phyloP scores from a whole-genome alignment of 202 grass and related monocot genomes.

The Bolboschoenoplectus hybrid region DNA sequence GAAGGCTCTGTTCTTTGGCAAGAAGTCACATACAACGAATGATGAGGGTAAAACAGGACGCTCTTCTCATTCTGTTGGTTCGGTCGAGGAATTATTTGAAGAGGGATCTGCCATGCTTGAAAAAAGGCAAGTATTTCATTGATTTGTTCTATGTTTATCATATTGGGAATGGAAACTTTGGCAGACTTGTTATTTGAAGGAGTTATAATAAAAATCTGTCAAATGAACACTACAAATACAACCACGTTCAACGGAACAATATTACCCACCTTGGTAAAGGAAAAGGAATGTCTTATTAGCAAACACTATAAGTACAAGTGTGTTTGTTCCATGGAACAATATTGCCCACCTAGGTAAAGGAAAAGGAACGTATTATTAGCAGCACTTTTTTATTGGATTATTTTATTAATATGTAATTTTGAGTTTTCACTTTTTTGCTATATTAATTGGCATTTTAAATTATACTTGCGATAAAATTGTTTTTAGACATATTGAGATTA shows the following conservation, averaged over 20 bases:
- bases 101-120: constrained; percentile 92
- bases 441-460: not conserved
- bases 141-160: constrained; percentile 39
- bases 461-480: not conserved
- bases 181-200: not conserved
- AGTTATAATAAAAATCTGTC: not conserved
- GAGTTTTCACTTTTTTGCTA: not conserved
- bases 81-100: constrained; percentile 93
- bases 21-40: constrained; percentile 48
- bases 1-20: constrained; percentile 72
- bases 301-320: not conserved
- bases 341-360: not conserved
- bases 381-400: not conserved
- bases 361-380: not conserved
- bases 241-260: not conserved
- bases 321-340: not conserved
- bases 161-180: not conserved
- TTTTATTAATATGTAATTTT: not conserved
- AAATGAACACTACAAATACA: not conserved
- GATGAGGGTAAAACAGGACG: constrained; percentile 58
- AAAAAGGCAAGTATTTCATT: constrained; percentile 60
- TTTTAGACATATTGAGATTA: not conserved
- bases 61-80: constrained; percentile 57
- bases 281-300: not conserved
- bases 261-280: not conserved